Conservation (phyloP, 305 asterid species). For the Fraxinus greggii region DNA sequence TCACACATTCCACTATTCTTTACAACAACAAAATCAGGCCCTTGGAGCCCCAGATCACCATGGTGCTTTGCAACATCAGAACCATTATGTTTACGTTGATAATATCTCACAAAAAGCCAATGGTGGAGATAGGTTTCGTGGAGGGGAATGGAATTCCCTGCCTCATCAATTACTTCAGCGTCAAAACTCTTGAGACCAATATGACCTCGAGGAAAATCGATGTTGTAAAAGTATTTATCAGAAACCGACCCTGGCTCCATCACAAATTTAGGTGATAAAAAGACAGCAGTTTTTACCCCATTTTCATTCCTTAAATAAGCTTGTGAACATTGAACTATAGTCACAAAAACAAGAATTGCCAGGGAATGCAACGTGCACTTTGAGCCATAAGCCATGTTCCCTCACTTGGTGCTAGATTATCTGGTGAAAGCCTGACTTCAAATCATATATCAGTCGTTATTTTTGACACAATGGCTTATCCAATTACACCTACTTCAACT, state of each 20-base stretch:
- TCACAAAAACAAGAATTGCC: slow-evolving; percentile 27
- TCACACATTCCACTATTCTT: slow-evolving; percentile 54
- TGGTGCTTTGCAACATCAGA: background rate
- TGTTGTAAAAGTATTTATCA: slow-evolving; percentile 39
- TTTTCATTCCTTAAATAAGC: slow-evolving; percentile 24
- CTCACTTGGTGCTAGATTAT: background rate
- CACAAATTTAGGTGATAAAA: slow-evolving; percentile 48
- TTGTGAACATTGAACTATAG: slow-evolving; percentile 17
- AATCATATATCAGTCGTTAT: background rate
- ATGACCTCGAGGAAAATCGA: slow-evolving; percentile 72
- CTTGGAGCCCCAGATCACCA: slow-evolving; percentile 19
- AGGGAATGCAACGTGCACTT: slow-evolving; percentile 14
- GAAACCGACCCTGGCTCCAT: slow-evolving; percentile 59
- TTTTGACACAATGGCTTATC: background rate
- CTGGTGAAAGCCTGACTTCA: slow-evolving; percentile 21
- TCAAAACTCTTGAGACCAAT: slow-evolving; percentile 59
- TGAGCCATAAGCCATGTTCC: slow-evolving; percentile 31
- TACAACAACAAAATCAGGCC: slow-evolving; percentile 21
- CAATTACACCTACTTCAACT: background rate
- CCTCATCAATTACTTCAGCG: slow-evolving; percentile 58
- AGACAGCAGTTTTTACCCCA: slow-evolving; percentile 44
- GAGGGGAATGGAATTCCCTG: slow-evolving; percentile 58
- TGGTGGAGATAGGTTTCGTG: slow-evolving; percentile 75
- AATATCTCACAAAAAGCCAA: slow-evolving; percentile 54
- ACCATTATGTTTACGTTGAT: slow-evolving; percentile 37